Base-by-base conservation (phyloP, 805 yeast species). In the Suhomyces prunicola region DNA sequence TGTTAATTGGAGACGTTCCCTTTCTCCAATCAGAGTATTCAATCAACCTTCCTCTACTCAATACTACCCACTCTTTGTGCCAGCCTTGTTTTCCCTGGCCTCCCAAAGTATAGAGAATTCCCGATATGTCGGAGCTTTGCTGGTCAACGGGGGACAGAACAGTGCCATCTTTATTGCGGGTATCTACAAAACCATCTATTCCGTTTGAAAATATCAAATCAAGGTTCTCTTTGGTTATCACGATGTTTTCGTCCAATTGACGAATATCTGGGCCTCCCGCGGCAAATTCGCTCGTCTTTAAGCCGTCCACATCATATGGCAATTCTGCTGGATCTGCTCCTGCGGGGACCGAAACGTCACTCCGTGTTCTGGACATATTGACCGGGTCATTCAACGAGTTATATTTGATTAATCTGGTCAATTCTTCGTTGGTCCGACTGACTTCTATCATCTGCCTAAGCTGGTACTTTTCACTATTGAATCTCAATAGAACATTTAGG, bases 51-150 rank as follows among this genome's bases (percentile, higher is more conserved):
- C 93, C 91, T n/a, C 83, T 81, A 12, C 81, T 78, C 48, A 90
- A 72, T 0, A 85, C 88, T 0, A 90, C 88, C 92, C 96, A 88
- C 65, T 87, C 91, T 61, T 89, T 90, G 66, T 90, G 96, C 97
- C 97, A 91, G 3, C 87, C 86, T 22, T 74, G 80, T 54, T 80
- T 81, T 0, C 84, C 83, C 53, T 81, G 83, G 0, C 86, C 87
- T 0, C 85, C 85, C 36, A 80, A 70, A 1, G 82, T 76, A 60
- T 80, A 83, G n/a, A 84, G 63, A 10, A 83, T 75, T 0, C 87
- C 88, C 6, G 73, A 62, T 51, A 69, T 66, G 44, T 70, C 72
- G 5, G 72, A 62, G 39, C 63, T 64, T 42, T 65, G 68, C 45
- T 29, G 49, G 26, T 48, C 19, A 29, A 39, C 41, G 23, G 59